Evolutionary conservation across 495 filamentous ascomycete genomes (phyloP).

Genomic region (Sabuloglossum arenarium): DNA sequence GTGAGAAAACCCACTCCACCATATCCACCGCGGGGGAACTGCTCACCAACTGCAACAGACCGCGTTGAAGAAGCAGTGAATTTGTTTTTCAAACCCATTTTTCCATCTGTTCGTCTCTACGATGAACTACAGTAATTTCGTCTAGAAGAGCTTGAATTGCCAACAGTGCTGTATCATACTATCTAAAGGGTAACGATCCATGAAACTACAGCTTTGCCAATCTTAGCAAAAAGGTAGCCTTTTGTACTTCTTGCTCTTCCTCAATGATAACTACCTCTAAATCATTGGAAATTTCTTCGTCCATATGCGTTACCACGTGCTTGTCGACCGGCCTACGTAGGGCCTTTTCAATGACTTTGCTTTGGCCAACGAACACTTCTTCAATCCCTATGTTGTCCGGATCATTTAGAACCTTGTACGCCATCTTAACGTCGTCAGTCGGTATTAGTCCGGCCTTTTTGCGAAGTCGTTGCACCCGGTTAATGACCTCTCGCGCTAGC

Average conservation of each 20-base stretch:
- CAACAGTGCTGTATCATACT: background rate
- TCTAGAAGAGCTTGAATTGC: background rate
- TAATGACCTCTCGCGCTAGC: constrained; percentile 62
- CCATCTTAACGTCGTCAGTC: constrained; percentile 75
- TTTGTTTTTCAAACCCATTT: no score
- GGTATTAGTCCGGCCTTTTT: constrained; percentile 65
- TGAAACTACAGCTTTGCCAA: constrained; percentile 45
- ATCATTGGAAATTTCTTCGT: constrained; percentile 15
- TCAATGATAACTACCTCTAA: constrained; percentile 47
- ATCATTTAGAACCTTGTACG: constrained; percentile 54
- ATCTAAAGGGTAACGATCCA: background rate
- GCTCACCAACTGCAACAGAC: constrained; percentile 15
- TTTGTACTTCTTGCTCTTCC: constrained; percentile 80
- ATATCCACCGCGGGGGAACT: background rate
- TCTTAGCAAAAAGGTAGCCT: constrained; percentile 66
- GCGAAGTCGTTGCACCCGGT: constrained; percentile 57
- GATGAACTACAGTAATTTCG: background rate
- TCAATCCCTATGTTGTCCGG: constrained; percentile 57
- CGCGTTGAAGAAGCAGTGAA: constrained; percentile 21
- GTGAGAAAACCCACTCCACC: constrained; percentile 26
- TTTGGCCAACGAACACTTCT: constrained; percentile 50
- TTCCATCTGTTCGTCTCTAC: no score
- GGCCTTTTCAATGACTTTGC: constrained; percentile 51
- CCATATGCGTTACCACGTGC: constrained; percentile 39
- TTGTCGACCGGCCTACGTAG: constrained; percentile 63